These are phyloP conservation scores for Condylostoma magnum DNA, from an alignment of 169 alveolate species.

Conservation along the genomic window DNA sequence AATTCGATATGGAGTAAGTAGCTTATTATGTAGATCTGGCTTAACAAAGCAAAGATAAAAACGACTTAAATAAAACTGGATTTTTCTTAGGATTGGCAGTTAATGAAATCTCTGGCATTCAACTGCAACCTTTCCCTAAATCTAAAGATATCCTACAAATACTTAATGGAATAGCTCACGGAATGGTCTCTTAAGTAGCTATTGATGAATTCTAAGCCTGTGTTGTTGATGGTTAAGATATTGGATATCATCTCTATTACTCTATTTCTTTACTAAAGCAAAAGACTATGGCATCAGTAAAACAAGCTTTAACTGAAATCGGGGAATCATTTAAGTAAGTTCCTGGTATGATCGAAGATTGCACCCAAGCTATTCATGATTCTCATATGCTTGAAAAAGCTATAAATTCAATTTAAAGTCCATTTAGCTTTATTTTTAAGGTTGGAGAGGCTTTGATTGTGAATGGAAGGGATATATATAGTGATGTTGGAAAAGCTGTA, in stretches of 20 bases:
- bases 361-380: background rate
- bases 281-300: background rate
- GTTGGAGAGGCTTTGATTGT: background rate
- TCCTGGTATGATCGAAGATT: background rate
- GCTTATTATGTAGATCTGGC: no score
- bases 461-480: background rate
- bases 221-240: background rate
- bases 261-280: background rate
- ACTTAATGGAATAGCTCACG: background rate
- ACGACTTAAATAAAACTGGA: no score
- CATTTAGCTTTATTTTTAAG: background rate
- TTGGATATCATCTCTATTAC: background rate
- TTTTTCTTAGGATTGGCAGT: no score
- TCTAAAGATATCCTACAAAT: background rate
- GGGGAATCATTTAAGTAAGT: background rate
- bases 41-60: no score
- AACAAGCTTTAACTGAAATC: background rate
- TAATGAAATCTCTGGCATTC: no score
- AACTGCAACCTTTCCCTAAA: background rate
- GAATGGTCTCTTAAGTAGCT: background rate
- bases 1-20: no score
- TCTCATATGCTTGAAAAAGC: background rate
- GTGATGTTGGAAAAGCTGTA: background rate
- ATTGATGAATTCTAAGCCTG: background rate
- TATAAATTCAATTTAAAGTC: background rate